A percentile compares a stretch with the other conserved stretches of the same genome.
Evolutionary conservation across 768 basidiomycete species (phyloP).

Genomic region (Trametes elegans): DNA sequence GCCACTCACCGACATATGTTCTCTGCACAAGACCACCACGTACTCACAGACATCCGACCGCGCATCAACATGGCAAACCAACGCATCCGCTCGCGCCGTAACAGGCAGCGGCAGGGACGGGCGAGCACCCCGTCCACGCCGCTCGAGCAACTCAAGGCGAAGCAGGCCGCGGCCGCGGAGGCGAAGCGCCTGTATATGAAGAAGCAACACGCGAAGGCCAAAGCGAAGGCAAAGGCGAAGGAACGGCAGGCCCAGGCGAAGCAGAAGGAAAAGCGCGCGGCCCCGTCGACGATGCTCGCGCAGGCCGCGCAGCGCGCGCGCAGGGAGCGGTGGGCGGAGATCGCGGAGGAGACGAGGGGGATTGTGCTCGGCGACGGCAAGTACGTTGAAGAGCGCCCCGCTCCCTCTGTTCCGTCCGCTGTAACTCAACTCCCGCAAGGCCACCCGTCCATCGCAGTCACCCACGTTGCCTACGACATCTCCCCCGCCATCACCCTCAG

Average conservation of each 20-base stretch:
- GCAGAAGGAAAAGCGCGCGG: not conserved
- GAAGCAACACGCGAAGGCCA: not conserved
- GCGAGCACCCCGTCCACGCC: conserved; percentile 12
- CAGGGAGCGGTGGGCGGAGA: conserved; percentile 31
- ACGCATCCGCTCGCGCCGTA: conserved; percentile 4
- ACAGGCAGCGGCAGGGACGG: conserved; percentile 13
- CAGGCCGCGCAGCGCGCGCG: conserved; percentile 11
- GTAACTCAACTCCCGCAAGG: conserved; percentile 20
- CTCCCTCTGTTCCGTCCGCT: conserved; percentile 21
- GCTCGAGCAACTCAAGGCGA: conserved; percentile 10
- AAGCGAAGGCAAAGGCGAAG: conserved; percentile 3
- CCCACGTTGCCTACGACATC: conserved; percentile 32
- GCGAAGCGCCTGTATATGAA: conserved; percentile 9
- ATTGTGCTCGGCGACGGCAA: conserved; percentile 41
- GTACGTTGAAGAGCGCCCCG: conserved; percentile 35
- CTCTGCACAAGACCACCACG: not conserved
- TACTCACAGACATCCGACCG: not conserved
- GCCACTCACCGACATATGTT: conserved; percentile 1
- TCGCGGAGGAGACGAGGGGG: conserved; percentile 36
- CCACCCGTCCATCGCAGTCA: conserved; percentile 18
- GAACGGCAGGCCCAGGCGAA: conserved; percentile 6
- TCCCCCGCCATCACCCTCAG: conserved; percentile 35
- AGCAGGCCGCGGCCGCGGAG: conserved; percentile 7
- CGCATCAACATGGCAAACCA: conserved; percentile 14
- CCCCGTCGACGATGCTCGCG: not conserved